Evolutionary conservation across 768 basidiomycete species (phyloP).

Genomic region (Hygrophoropsis aurantiaca): DNA sequence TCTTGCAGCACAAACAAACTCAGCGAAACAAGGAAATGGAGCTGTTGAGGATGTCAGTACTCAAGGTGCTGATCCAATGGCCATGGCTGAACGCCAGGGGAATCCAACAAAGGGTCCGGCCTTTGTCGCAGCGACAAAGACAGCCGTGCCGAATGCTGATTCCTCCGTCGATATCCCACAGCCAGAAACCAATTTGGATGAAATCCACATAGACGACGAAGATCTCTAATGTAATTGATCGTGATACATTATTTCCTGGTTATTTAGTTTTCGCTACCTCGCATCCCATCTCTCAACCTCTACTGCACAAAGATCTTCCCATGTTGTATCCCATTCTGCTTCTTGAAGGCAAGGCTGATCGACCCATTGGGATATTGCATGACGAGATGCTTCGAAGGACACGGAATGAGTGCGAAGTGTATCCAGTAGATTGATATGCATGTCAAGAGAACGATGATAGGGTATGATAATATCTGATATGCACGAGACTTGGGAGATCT

Average conservation of each 20-base stretch:
- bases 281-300: constrained; percentile 74
- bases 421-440: constrained; percentile 56
- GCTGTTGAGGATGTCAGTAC: constrained; percentile 44
- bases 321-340: constrained; percentile 64
- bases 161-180: constrained; percentile 22
- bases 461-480: constrained; percentile 56
- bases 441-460: constrained; percentile 65
- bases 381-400: constrained; percentile 68
- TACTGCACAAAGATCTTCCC: constrained; percentile 78
- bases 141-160: constrained; percentile 34
- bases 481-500: constrained; percentile 45
- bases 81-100: constrained; percentile 72
- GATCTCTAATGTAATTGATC: constrained; percentile 43
- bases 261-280: constrained; percentile 21
- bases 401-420: constrained; percentile 62
- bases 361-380: constrained; percentile 63
- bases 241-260: constrained; percentile 8
- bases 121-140: constrained; percentile 77
- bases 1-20: constrained; percentile 85
- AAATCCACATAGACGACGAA: constrained; percentile 89
- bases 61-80: constrained; percentile 76
- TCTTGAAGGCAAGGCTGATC: constrained; percentile 69
- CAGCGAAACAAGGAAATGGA: constrained; percentile 59
- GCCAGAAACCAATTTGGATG: constrained; percentile 60
- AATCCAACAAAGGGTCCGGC: constrained; percentile 56